A percentile compares a stretch with the other conserved stretches of the same genome.
phyloP scores from a whole-genome alignment of 495 filamentous ascomycete genomes.

The Penicillium flavigenum region DNA sequence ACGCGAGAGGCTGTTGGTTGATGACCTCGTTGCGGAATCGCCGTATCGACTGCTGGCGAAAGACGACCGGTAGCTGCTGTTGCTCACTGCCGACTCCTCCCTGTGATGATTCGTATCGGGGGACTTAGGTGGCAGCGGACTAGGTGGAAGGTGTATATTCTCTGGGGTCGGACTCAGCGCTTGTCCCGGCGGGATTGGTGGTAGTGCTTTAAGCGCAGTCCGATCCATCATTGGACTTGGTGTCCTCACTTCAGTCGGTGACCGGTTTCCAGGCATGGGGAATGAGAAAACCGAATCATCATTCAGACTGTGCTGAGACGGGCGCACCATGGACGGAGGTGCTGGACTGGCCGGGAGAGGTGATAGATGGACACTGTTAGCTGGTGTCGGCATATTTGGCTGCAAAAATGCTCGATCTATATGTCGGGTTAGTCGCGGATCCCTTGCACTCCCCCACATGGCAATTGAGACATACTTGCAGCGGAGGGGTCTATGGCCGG shows the following conservation, averaged over 20 bases:
- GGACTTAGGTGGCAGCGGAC: constrained; percentile 29
- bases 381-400: constrained; percentile 57
- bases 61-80: constrained; percentile 48
- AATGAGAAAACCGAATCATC: constrained; percentile 57
- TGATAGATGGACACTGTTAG: constrained; percentile 59
- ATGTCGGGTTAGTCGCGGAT: constrained; percentile 20
- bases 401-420: constrained; percentile 62
- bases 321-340: constrained; percentile 41
- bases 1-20: constrained; percentile 38
- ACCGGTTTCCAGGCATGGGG: constrained; percentile 48
- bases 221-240: constrained; percentile 28
- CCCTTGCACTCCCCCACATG: constrained; percentile 5
- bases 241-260: constrained; percentile 27
- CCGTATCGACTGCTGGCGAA: constrained; percentile 45
- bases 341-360: constrained; percentile 47
- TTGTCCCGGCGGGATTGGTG: constrained; percentile 17
- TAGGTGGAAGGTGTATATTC: constrained; percentile 29
- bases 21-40: constrained; percentile 41
- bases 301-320: constrained; percentile 47
- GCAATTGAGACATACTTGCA: constrained; percentile 50
- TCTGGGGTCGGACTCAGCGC: constrained; percentile 20
- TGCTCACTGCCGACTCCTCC: constrained; percentile 39
- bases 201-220: constrained; percentile 19
- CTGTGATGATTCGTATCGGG: constrained; percentile 28
- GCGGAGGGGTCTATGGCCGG: constrained; percentile 55